Conservation (phyloP, 2,329 filamentous ascomycete species). For the Pseudocercospora ulei region DNA sequence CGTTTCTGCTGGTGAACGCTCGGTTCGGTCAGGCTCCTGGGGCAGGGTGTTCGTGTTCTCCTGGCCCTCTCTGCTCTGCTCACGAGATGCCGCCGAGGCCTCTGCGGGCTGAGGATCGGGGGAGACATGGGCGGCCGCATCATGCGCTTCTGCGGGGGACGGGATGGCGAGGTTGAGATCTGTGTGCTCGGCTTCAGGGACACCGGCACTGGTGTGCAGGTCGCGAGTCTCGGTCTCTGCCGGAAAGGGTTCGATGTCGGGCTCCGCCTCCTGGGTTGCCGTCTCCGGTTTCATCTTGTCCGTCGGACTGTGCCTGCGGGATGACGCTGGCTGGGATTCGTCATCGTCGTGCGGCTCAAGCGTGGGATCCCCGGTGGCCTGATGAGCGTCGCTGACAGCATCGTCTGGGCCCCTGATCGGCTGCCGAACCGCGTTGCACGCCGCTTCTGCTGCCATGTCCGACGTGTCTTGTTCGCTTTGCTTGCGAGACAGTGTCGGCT, state of each 20-base stretch:
- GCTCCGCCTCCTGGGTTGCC: conserved; percentile 5
- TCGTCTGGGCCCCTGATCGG: background rate
- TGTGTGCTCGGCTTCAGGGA: background rate
- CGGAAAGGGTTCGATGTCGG: background rate
- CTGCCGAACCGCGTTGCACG: background rate
- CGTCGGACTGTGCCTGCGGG: conserved; percentile 24
- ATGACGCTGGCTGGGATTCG: conserved; percentile 9
- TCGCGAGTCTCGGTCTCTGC: background rate
- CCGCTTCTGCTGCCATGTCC: no score
- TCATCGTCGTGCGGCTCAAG: background rate
- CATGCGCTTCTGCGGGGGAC: no score
- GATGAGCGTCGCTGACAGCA: background rate
- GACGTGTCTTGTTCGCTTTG: conserved; percentile 38
- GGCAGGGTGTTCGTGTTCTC: conserved; percentile 11
- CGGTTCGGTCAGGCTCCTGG: conserved; percentile 5
- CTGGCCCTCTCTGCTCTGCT: conserved; percentile 27
- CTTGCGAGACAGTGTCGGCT: conserved; percentile 22
- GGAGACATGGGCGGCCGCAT: no score
- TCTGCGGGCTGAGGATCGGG: no score
- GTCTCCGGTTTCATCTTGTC: conserved; percentile 21
- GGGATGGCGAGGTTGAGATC: background rate
- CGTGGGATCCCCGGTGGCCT: background rate
- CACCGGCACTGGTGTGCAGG: background rate
- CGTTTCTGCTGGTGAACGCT: no score
- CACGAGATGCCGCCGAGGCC: no score